These are phyloP conservation scores for Parafenestella ontariensis DNA, from an alignment of 2,329 filamentous ascomycete species.

Conservation along the genomic window DNA sequence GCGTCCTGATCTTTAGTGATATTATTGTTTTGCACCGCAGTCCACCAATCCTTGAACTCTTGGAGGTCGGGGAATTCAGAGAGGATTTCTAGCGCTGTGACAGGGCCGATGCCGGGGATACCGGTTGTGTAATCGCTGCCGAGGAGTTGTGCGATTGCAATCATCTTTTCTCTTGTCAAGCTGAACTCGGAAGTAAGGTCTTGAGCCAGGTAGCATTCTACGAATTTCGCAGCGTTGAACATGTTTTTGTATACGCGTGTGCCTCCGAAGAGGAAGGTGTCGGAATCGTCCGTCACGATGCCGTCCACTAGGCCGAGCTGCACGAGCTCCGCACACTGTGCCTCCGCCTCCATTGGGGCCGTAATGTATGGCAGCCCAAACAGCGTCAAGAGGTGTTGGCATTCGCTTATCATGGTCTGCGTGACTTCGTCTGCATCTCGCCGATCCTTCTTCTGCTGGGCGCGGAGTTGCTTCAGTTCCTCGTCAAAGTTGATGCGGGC, in stretches of 20 bases:
- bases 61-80: conserved; percentile 82
- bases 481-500: conserved; percentile 79
- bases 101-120: conserved; percentile 86
- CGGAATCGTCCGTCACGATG: conserved; percentile 96
- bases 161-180: conserved; percentile 84
- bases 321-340: conserved; percentile 94
- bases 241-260: conserved; percentile 99
- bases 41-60: conserved; percentile 90
- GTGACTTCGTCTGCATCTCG: conserved; percentile 97
- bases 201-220: conserved; percentile 87
- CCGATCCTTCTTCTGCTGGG: conserved; percentile 95
- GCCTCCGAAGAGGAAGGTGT: conserved; percentile 95
- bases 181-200: conserved; percentile 92
- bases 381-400: conserved; percentile 84
- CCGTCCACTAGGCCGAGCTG: conserved; percentile 88
- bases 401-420: conserved; percentile 94
- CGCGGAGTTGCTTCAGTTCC: conserved; percentile 84
- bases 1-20: conserved; percentile 66
- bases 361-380: conserved; percentile 97
- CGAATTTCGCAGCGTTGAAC: conserved; percentile 98
- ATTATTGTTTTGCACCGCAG: conserved; percentile 72
- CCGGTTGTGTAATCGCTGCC: conserved; percentile 97
- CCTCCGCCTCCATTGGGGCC: conserved; percentile 98
- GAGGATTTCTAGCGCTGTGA: conserved; percentile 92
- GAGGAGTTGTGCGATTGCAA: conserved; percentile 86